phyloP scores from a whole-genome alignment of 202 grass and related monocot species.

The Carex arenaria region DNA sequence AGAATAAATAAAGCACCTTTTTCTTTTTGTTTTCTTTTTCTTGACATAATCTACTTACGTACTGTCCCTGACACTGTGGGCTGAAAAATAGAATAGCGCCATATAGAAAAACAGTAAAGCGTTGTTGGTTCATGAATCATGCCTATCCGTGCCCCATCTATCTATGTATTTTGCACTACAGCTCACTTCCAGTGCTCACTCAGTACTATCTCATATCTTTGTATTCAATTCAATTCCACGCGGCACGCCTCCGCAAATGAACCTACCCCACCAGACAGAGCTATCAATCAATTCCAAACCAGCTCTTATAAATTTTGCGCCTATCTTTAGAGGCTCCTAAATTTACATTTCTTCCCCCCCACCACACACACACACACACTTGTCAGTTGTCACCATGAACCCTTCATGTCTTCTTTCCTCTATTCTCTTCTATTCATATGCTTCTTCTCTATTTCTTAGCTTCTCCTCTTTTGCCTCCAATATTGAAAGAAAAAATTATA shows the following conservation, averaged over 20 bases:
- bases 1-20: background rate
- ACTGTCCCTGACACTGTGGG: background rate
- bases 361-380: background rate
- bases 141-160: background rate
- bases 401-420: conserved; percentile 1
- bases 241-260: background rate
- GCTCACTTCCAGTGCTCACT: conserved; percentile 38
- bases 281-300: background rate
- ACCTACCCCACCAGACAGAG: background rate
- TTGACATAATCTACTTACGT: background rate
- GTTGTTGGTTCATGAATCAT: background rate
- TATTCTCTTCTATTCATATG: conserved; percentile 2
- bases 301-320: conserved; percentile 4
- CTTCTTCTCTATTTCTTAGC: background rate
- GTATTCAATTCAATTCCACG: background rate
- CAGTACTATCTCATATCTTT: too few species aligned
- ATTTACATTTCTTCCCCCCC: background rate
- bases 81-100: conserved; percentile 1
- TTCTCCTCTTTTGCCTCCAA: conserved; percentile 23
- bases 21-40: background rate
- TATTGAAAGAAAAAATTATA: conserved; percentile 55
- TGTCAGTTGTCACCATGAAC: too few species aligned
- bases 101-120: conserved; percentile 1
- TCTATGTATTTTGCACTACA: conserved; percentile 31
- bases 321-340: background rate